Conservation (phyloP, 352 stramenopile species). For the Phytopythium kandeliae region DNA sequence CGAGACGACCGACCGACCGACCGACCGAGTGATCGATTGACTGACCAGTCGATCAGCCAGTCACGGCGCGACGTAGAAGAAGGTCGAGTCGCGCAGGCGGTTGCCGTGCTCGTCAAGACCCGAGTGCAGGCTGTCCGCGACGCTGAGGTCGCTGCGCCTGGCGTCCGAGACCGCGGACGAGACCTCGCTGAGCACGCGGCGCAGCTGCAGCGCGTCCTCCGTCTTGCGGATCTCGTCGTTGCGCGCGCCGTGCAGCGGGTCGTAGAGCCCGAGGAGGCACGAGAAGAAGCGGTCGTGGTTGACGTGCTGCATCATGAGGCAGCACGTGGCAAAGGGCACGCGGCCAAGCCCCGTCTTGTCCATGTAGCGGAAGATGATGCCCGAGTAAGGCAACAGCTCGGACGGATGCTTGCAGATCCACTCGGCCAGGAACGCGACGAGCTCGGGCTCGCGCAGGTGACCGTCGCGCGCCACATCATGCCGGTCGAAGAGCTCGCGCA, state of each 20-base stretch:
- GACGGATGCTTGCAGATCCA: constrained; percentile 83
- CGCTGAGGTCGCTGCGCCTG: constrained; percentile 39
- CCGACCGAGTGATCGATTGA: too few species aligned
- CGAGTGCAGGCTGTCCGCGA: constrained; percentile 30
- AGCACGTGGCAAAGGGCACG: constrained; percentile 80
- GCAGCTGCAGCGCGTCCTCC: constrained; percentile 56
- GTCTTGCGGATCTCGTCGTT: constrained; percentile 74
- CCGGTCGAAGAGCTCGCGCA: constrained; percentile 78
- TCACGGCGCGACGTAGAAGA: constrained; percentile 56
- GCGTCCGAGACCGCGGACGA: constrained; percentile 57
- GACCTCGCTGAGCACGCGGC: constrained; percentile 66
- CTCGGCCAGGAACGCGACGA: constrained; percentile 70
- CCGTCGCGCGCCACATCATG: constrained; percentile 63
- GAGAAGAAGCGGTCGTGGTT: constrained; percentile 88
- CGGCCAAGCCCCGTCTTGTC: constrained; percentile 80
- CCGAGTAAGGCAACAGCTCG: constrained; percentile 68
- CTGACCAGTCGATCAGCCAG: too few species aligned
- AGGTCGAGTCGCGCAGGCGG: constrained; percentile 62
- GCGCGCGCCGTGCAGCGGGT: constrained; percentile 60
- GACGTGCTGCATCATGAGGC: constrained; percentile 84
- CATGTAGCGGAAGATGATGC: constrained; percentile 86
- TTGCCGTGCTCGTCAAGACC: constrained; percentile 22
- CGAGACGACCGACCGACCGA: too few species aligned
- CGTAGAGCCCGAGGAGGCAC: constrained; percentile 76
- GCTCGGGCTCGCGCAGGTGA: constrained; percentile 58